These are phyloP conservation scores for Nemania sp. DNA, from an alignment of 2,329 filamentous ascomycete genomes.

Conservation along the genomic window DNA sequence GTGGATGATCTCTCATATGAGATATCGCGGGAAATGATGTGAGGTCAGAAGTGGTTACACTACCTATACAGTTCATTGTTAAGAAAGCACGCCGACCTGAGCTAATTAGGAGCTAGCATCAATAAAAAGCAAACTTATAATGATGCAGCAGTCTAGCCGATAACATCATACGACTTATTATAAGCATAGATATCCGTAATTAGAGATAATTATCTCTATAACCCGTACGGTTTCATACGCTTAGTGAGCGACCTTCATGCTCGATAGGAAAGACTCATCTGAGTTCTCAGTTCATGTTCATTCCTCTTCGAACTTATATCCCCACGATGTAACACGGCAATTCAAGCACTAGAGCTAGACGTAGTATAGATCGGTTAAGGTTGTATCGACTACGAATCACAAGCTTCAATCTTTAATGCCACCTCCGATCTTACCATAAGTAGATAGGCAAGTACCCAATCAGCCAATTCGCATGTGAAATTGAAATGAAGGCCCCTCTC, in stretches of 20 bases:
- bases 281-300: too few relatives aligned
- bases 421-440: background rate
- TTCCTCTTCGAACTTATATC: background rate
- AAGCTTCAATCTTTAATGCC: conserved; percentile 4
- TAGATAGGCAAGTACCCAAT: background rate
- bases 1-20: background rate
- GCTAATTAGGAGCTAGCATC: conserved; percentile 18
- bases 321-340: background rate
- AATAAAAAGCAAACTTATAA: conserved; percentile 32
- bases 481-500: background rate
- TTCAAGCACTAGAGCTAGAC: background rate
- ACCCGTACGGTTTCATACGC: background rate
- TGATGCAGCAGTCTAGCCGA: conserved; percentile 5
- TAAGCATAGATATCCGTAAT: background rate
- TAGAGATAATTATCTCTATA: background rate
- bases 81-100: conserved; percentile 16
- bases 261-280: too few relatives aligned
- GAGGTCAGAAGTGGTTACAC: conserved; percentile 5
- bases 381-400: background rate
- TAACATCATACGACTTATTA: conserved; percentile 3
- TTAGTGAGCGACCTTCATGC: background rate
- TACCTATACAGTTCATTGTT: conserved; percentile 18
- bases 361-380: background rate
- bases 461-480: conserved; percentile 32
- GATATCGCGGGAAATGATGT: background rate